Evolutionary conservation across 495 filamentous ascomycete species (phyloP), one percentile per base, ranked within the genome.

Genomic region (Aspergillus mulundensis): DNA sequence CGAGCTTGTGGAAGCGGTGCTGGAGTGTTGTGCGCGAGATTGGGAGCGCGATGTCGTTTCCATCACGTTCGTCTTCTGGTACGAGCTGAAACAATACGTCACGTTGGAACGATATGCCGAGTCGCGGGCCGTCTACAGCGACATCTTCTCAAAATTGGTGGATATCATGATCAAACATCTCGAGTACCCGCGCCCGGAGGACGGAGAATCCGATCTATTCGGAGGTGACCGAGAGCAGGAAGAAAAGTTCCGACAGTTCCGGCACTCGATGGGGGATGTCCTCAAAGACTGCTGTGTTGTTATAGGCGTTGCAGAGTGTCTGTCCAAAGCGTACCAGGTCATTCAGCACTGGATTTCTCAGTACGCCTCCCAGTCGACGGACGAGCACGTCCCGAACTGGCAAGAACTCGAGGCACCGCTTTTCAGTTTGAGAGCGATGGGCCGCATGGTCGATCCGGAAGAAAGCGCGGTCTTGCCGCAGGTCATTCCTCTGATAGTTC

Each of bases 281-380:
- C 82, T 99, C 39, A 99, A 99, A 74, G 94, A 97, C 66, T 90
- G 91, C 51, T 97, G 94, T 70, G 87, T 95, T 61, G 92, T 99
- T 18, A 92, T 99, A 66, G 92, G 92, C 11, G 87, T 93, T 28
- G 83, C 89, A 0, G 89, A 95, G 46, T 97, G 94, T 59, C 81
- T 99, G 42, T 80, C 81, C 50, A 97, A 97, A 69, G 85, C 94
- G 3, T 90, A 91, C 64, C 75, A 86, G 5, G 74, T 86, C 42
- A 91, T 99, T 57, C 86, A 95, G 71, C 65, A 83, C 10, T 99
- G 94, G 94, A 88, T 94, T 61, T 80, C 82, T 36, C 85, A 83
- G 32, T 93, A 95, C 62, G 91, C 85, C 14, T 76, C 85, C 30
- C 85, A 90, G 66, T 85, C 89, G 16, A 86, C 76, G 18, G 73